phyloP scores from a whole-genome alignment of 2,329 filamentous ascomycete species.

The Hypoxylon sp. region DNA sequence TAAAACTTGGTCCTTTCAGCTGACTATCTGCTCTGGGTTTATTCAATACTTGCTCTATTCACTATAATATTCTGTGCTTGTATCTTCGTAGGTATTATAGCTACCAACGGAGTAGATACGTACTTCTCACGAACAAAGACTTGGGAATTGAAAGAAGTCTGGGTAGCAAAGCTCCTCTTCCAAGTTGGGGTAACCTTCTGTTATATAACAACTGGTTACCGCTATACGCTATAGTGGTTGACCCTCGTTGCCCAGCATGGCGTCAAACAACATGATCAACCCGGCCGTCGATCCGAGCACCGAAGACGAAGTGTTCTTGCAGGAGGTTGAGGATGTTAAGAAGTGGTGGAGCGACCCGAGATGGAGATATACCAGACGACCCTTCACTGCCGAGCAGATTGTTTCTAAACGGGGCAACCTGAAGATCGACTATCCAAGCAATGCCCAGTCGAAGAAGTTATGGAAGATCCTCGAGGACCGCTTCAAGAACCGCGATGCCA shows the following conservation, averaged over 20 bases:
- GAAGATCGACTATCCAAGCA: constrained; percentile 92
- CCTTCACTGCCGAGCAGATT: constrained; percentile 97
- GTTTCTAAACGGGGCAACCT: constrained; percentile 93
- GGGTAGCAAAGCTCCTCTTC: background rate
- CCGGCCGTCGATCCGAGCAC: constrained; percentile 65
- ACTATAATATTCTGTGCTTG: constrained; percentile 13
- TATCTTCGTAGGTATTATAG: constrained; percentile 9
- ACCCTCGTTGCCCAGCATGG: constrained; percentile 60
- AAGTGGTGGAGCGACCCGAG: constrained; percentile 93
- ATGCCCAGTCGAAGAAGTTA: constrained; percentile 90
- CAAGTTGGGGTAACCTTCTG: constrained; percentile 11
- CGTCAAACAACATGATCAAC: constrained; percentile 72
- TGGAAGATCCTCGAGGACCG: constrained; percentile 89
- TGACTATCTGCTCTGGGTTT: background rate
- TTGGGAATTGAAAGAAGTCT: background rate
- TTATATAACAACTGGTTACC: constrained; percentile 10
- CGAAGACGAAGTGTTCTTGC: constrained; percentile 76
- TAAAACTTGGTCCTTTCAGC: background rate
- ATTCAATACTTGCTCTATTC: background rate
- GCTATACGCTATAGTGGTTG: constrained; percentile 7
- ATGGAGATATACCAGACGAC: constrained; percentile 92
- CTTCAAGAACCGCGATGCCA: constrained; percentile 87
- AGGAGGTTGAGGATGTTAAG: constrained; percentile 90
- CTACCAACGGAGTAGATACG: constrained; percentile 9
- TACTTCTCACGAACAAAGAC: constrained; percentile 13